These are phyloP conservation scores for Albifimbria verrucaria DNA, from an alignment of 2,329 filamentous ascomycete species.

Conservation along the genomic window DNA sequence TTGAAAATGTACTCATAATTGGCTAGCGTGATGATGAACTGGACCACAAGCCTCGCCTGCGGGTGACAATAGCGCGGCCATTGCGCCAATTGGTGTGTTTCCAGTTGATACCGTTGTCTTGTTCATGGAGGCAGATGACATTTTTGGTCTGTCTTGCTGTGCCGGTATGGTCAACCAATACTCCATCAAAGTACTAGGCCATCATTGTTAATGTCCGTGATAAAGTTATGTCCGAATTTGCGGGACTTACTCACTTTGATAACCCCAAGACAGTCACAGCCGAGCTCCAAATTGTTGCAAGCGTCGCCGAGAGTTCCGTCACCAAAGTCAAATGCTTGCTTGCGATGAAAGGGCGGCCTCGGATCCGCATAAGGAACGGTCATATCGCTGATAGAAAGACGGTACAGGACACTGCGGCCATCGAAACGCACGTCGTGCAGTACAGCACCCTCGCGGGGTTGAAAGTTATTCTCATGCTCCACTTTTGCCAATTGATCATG, in stretches of 20 bases:
- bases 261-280: constrained; percentile 66
- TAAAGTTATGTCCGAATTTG: rapidly evolving
- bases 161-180: constrained; percentile 25
- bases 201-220: background rate
- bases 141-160: constrained; percentile 41
- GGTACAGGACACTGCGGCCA: constrained; percentile 62
- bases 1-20: constrained; percentile 65
- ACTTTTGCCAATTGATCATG: constrained; percentile 58
- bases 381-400: constrained; percentile 67
- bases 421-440: constrained; percentile 68
- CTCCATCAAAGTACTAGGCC: constrained; percentile 31
- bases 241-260: constrained; percentile 36
- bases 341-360: constrained; percentile 58
- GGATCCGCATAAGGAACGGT: constrained; percentile 66
- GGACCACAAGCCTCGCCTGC: constrained; percentile 62
- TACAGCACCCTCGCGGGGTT: constrained; percentile 66
- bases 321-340: constrained; percentile 69
- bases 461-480: constrained; percentile 66
- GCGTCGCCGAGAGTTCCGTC: constrained; percentile 62
- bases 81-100: constrained; percentile 71
- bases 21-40: constrained; percentile 65
- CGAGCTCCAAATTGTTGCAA: constrained; percentile 63
- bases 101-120: constrained; percentile 68
- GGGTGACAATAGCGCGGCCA: constrained; percentile 54
- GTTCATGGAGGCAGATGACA: constrained; percentile 44